These are phyloP conservation scores for Erodium trifolium DNA, from an alignment of 441 rosid species.

Conservation along the genomic window DNA sequence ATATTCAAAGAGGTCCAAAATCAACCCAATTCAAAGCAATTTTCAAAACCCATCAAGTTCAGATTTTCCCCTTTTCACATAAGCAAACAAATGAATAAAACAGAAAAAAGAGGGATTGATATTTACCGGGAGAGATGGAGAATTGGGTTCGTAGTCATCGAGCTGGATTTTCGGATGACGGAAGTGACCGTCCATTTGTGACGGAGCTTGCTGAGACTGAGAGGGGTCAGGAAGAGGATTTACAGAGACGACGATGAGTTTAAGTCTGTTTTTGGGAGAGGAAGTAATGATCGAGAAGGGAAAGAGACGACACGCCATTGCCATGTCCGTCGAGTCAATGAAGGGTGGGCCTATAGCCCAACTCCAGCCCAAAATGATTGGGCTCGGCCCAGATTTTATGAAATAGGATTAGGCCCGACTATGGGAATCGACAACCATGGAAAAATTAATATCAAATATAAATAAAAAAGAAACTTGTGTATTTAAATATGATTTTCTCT, in stretches of 20 bases:
- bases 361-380: background rate
- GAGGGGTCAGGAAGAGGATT: background rate
- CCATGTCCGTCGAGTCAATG: background rate
- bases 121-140: conserved; percentile 16
- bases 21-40: background rate
- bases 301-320: conserved; percentile 2
- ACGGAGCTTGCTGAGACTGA: background rate
- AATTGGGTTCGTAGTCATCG: conserved; percentile 15
- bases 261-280: conserved; percentile 1
- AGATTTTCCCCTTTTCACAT: too few relatives aligned
- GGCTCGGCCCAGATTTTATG: too few relatives aligned
- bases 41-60: conserved; percentile 3
- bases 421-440: too few relatives aligned
- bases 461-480: too few relatives aligned
- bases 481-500: too few relatives aligned
- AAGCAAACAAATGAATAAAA: background rate
- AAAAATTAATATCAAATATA: too few relatives aligned
- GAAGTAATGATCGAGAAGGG: background rate
- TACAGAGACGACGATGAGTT: conserved; percentile 9
- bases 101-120: background rate
- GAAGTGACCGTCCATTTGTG: conserved; percentile 17
- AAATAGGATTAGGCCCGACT: too few relatives aligned
- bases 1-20: background rate
- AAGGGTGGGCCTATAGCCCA: background rate
- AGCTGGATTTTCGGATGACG: conserved; percentile 22